These are phyloP conservation scores for Terfezia boudieri DNA, from an alignment of 495 filamentous ascomycete genomes.

Conservation along the genomic window DNA sequence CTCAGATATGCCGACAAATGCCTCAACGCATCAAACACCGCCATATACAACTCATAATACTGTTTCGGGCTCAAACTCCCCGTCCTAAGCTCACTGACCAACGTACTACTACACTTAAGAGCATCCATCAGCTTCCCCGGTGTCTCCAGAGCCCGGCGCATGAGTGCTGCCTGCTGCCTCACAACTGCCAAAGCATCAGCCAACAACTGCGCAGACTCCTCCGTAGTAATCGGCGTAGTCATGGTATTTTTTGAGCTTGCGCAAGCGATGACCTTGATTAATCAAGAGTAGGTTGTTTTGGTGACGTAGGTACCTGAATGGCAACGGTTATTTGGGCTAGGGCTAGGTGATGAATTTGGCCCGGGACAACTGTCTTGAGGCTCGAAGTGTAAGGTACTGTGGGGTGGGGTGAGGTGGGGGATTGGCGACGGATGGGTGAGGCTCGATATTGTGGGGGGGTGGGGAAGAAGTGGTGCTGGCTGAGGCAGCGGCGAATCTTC, in stretches of 20 bases:
- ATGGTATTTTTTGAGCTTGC: conserved; percentile 22
- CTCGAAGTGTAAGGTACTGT: too few species aligned
- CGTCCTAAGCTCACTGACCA: conserved; percentile 90
- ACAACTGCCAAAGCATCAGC: conserved; percentile 93
- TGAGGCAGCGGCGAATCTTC: too few species aligned
- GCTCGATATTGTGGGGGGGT: too few species aligned
- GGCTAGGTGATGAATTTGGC: too few species aligned
- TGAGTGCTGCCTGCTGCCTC: conserved; percentile 81
- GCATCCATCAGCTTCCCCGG: conserved; percentile 99
- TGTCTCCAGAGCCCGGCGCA: conserved; percentile 93
- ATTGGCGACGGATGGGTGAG: too few species aligned
- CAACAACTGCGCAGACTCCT: conserved; percentile 83
- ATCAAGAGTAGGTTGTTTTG: too few species aligned
- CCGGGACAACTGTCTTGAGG: too few species aligned
- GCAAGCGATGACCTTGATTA: too few species aligned
- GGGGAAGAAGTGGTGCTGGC: too few species aligned
- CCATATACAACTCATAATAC: conserved; percentile 99
- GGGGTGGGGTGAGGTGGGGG: too few species aligned
- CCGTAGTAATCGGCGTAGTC: conserved; percentile 43
- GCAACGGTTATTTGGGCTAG: too few species aligned
- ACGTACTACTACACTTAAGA: conserved; percentile 95
- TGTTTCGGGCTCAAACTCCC: conserved; percentile 91
- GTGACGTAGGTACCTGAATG: too few species aligned
- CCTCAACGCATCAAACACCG: conserved; percentile 90
- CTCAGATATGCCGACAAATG: conserved; percentile 91